Evolutionary conservation across 805 yeast species (phyloP).

Genomic region (Ogataea wickerhamii): DNA sequence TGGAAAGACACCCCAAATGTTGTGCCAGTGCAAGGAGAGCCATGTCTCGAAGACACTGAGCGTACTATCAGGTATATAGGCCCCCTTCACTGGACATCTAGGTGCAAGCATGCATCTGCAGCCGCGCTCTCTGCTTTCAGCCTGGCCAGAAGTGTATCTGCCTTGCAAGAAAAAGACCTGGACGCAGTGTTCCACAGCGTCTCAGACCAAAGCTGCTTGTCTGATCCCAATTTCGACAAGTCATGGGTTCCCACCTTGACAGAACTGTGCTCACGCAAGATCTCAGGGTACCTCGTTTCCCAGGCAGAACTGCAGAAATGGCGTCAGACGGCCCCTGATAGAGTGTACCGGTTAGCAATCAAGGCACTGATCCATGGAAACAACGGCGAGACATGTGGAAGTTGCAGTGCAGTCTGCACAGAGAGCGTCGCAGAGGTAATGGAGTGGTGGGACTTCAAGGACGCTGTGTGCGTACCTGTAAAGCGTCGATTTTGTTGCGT

Average conservation of each 20-base stretch:
- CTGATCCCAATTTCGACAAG: constrained; percentile 4
- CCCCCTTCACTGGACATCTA: constrained; percentile 28
- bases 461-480: constrained; percentile 48
- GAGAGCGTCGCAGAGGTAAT: constrained; percentile 56
- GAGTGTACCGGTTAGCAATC: constrained; percentile 44
- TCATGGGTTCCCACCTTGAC: constrained; percentile 43
- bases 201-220: too few species aligned
- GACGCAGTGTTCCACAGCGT: constrained; percentile 9
- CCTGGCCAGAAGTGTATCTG: constrained; percentile 30
- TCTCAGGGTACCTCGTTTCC: constrained; percentile 51
- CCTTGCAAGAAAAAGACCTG: constrained; percentile 30
- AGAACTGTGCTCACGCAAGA: constrained; percentile 44
- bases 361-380: constrained; percentile 51
- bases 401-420: constrained; percentile 45
- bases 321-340: constrained; percentile 45
- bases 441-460: constrained; percentile 67
- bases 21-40: constrained; percentile 18
- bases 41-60: constrained; percentile 16
- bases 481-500: constrained; percentile 55
- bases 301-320: constrained; percentile 52
- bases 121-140: constrained; percentile 21
- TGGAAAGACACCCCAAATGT: constrained; percentile 15
- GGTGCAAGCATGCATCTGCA: constrained; percentile 21
- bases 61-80: constrained; percentile 24
- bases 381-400: constrained; percentile 50